phyloP scores from a whole-genome alignment of 164 flowering plant genomes.

The Cinnamomum micranthum region DNA sequence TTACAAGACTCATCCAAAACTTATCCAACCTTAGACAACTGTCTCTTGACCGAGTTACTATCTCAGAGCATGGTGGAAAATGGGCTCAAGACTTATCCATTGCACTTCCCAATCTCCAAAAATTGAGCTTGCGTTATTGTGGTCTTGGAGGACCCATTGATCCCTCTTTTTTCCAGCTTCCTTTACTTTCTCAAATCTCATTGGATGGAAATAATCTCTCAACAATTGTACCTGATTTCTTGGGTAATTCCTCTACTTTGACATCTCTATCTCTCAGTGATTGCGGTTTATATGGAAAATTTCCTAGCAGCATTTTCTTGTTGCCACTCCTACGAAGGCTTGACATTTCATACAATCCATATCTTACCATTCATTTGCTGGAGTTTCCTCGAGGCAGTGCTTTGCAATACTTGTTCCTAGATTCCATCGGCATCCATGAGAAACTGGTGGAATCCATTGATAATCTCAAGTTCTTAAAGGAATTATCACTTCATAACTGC shows the following conservation, averaged over 20 bases:
- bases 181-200: no score
- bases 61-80: neutral
- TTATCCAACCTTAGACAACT: neutral
- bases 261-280: conserved; percentile 13
- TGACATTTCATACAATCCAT: conserved; percentile 18
- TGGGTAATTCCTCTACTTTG: no score
- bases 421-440: neutral
- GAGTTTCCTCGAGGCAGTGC: conserved; percentile 16
- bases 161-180: no score
- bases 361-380: conserved; percentile 24
- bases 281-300: conserved; percentile 25
- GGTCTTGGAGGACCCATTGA: no score
- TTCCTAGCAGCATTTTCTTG: conserved; percentile 24
- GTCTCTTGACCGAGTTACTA: neutral
- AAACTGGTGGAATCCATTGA: neutral
- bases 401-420: neutral
- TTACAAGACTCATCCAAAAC: neutral
- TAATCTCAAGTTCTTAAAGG: neutral
- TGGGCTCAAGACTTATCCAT: neutral
- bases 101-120: no score
- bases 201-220: no score
- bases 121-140: no score
- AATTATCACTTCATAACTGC: no score
- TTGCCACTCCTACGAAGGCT: conserved; percentile 19
- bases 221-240: no score